Base-by-base conservation (phyloP, 2,329 filamentous ascomycete genomes). In the Aspergillus luchuensis region DNA sequence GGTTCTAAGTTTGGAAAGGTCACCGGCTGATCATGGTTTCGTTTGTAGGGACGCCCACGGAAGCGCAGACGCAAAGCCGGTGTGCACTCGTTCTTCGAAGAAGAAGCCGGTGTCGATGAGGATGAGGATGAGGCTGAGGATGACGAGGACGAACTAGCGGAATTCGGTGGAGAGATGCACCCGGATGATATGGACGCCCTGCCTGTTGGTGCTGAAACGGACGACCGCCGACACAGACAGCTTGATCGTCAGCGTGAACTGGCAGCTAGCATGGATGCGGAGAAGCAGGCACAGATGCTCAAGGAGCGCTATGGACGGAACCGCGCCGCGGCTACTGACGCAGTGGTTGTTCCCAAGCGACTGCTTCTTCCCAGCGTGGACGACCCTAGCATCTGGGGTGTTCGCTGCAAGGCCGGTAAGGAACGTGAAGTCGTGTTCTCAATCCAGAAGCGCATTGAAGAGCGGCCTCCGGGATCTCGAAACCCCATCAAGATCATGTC, bases 51-150 rank as follows among this genome's bases (percentile, higher is more conserved):
- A 60, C 87, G 91, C 72, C 91, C 91, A 59, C 86, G 90, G 69
- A 98, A 98, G 78, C 90, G 93, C 60, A 79, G 84, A 72, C 89
- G 88, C 75, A 87, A 87, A 74, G 87, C 90, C 66, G 85, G 85
- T 66, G 87, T 91, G 65, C 91, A 91, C 69, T 89, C 90, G 71
- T 97, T 97, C 86, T 88, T 99, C 79, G 95, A 99, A 87, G 91
- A 94, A 72, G 95, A 99, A 83, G 95, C 95, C 75, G 95, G 97
- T 79, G 95, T 99, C 68, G 95, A 98, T 72, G 95, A 91, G 61
- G 88, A 96, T 65, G 92, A 96, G 69, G 92, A 97, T 69, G 89
- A 86, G 67, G 91, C 91, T 63, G 92, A 96, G 66, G 92, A 96
- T 55, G 94, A 97, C 68, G 92, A 96, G 68, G 92, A 96, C 57